A percentile compares a stretch with the other conserved stretches of the same genome.
Evolutionary conservation across 345 rosid species (phyloP).

Genomic region (Citrus unshiu): DNA sequence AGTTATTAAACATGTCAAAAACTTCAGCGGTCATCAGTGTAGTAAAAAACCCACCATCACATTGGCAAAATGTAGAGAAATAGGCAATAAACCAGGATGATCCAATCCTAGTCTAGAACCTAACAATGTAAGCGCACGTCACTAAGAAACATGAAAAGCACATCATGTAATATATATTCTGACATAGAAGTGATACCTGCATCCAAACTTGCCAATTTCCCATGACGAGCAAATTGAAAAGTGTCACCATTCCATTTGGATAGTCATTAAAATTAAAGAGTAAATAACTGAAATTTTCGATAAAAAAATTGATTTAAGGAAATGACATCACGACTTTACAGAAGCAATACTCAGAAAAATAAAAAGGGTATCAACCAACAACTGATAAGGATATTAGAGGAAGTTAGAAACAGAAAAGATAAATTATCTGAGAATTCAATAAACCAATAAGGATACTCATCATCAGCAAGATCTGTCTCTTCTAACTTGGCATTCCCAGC

Average conservation of each 20-base stretch:
- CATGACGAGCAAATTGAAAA: constrained; percentile 89
- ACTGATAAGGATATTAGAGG: not conserved
- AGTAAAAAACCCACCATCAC: not conserved
- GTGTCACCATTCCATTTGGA: constrained; percentile 98
- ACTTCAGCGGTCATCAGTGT: not conserved
- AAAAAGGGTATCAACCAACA: not conserved
- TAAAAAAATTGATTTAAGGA: constrained; percentile 20
- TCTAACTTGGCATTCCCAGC: constrained; percentile 72
- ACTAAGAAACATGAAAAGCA: not conserved
- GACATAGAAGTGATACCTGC: constrained; percentile 50
- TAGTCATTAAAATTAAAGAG: constrained; percentile 93
- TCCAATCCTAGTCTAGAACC: not conserved
- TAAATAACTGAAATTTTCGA: constrained; percentile 64
- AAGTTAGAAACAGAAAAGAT: not conserved
- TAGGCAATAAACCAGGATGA: not conserved
- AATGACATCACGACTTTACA: not conserved
- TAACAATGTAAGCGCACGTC: not conserved
- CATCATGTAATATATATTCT: not conserved
- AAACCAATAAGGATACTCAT: constrained; percentile 73
- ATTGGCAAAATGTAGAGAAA: not conserved
- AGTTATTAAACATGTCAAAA: not conserved
- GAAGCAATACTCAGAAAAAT: not conserved
- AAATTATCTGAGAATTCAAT: constrained; percentile 1
- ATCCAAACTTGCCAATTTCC: constrained; percentile 94
- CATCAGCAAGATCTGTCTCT: constrained; percentile 56